Percentiles rank a stretch among this genome's conserved stretches.
phyloP scores from a whole-genome alignment of 345 rosid species.

The Moricandia moricandioides region DNA sequence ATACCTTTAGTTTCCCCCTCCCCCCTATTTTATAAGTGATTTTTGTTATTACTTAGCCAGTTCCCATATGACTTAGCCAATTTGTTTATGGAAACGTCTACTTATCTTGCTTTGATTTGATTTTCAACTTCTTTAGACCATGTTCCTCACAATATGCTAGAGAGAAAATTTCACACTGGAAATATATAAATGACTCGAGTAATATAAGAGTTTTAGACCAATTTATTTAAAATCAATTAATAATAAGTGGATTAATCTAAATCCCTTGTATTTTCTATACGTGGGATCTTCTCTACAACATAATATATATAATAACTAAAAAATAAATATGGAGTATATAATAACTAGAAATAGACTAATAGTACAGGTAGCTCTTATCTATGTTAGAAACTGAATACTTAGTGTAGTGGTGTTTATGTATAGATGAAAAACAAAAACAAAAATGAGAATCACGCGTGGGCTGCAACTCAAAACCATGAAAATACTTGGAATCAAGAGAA shows the following conservation, averaged over 20 bases:
- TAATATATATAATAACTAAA: too few relatives aligned
- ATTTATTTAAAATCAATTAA: too few relatives aligned
- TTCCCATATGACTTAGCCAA: neutral
- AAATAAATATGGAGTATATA: too few relatives aligned
- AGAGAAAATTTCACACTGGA: too few relatives aligned
- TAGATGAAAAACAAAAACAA: neutral
- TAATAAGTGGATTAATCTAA: too few relatives aligned
- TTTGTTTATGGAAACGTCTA: neutral
- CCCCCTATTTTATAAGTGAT: neutral
- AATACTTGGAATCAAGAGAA: neutral
- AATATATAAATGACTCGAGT: too few relatives aligned
- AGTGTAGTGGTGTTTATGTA: slow-evolving; percentile 3
- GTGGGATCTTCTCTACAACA: too few relatives aligned
- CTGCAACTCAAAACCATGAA: slow-evolving; percentile 25
- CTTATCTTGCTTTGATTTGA: neutral
- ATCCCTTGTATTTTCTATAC: too few relatives aligned
- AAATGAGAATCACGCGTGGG: slow-evolving; percentile 30
- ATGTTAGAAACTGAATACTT: slow-evolving; percentile 10
- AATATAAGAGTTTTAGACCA: too few relatives aligned
- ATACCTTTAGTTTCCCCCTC: neutral
- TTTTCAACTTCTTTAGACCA: neutral
- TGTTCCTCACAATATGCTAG: too few relatives aligned
- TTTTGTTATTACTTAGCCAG: neutral
- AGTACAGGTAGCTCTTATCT: neutral
- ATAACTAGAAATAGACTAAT: neutral